These are phyloP conservation scores for Melampsora medusae DNA, from an alignment of 1,284 basidiomycete genomes.

Conservation along the genomic window DNA sequence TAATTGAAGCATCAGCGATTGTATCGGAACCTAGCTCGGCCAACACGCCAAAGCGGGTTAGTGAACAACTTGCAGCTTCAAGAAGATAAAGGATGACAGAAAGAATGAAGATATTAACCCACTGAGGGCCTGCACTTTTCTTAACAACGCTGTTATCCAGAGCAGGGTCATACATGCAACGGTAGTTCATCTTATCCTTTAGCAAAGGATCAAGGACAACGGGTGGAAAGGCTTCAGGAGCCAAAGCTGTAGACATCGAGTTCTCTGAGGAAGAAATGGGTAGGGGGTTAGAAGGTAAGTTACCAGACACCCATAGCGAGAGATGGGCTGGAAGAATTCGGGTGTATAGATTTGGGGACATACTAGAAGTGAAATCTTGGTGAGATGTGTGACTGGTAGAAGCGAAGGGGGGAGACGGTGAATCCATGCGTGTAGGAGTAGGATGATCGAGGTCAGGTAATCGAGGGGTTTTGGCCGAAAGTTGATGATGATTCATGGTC, in stretches of 20 bases:
- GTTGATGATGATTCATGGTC: too few relatives aligned
- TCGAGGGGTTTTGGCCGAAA: too few relatives aligned
- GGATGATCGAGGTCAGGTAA: too few relatives aligned
- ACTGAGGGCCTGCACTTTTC: conserved; percentile 44
- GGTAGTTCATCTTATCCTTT: conserved; percentile 49
- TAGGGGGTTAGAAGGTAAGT: too few relatives aligned
- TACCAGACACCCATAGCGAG: too few relatives aligned
- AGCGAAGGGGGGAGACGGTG: too few relatives aligned
- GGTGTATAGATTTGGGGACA: neutral
- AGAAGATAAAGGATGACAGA: neutral
- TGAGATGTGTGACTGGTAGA: neutral
- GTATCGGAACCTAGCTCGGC: conserved; percentile 42
- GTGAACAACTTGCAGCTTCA: neutral
- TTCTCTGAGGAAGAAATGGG: too few relatives aligned
- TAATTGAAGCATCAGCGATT: conserved; percentile 1
- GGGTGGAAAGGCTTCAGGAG: conserved; percentile 10
- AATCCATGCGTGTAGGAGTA: too few relatives aligned
- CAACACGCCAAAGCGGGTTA: conserved; percentile 2
- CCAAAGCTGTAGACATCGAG: neutral
- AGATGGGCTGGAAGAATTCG: too few relatives aligned
- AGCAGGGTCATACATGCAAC: conserved; percentile 52
- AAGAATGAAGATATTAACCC: conserved; percentile 21
- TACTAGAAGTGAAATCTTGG: neutral
- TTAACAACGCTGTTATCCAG: conserved; percentile 43
- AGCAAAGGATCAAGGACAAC: conserved; percentile 46